phyloP scores from a whole-genome alignment of 148 eudicot species.

The Amaranthus cruentus region DNA sequence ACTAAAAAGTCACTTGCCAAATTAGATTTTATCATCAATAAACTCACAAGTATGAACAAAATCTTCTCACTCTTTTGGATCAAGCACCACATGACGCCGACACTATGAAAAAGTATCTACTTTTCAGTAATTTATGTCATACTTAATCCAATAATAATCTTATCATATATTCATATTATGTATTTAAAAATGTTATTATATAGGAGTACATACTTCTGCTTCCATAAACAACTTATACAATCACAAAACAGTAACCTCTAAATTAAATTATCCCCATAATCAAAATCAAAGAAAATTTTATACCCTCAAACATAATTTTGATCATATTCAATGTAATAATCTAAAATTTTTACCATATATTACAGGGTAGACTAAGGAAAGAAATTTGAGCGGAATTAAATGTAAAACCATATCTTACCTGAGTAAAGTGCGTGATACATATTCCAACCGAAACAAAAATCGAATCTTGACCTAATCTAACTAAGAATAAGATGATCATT shows the following conservation, averaged over 20 bases:
- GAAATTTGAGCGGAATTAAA: no score
- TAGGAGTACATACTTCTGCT: not conserved
- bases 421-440: no score
- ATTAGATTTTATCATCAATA: not conserved
- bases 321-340: no score
- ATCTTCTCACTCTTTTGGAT: not conserved
- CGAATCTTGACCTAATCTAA: conserved; percentile 3
- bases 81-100: not conserved
- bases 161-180: not conserved
- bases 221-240: not conserved
- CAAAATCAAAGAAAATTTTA: not conserved
- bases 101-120: not conserved
- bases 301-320: no score
- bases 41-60: not conserved
- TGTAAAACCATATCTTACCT: no score
- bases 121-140: not conserved
- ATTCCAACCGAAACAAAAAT: not conserved
- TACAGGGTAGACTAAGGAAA: no score
- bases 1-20: not conserved
- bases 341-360: no score
- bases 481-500: conserved; percentile 37
- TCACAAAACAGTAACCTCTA: not conserved
- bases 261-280: not conserved
- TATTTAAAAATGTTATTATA: not conserved
- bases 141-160: not conserved